These are phyloP conservation scores for Radiomyces spectabilis DNA, from an alignment of 192 early-diverging fungal genomes.

Conservation along the genomic window DNA sequence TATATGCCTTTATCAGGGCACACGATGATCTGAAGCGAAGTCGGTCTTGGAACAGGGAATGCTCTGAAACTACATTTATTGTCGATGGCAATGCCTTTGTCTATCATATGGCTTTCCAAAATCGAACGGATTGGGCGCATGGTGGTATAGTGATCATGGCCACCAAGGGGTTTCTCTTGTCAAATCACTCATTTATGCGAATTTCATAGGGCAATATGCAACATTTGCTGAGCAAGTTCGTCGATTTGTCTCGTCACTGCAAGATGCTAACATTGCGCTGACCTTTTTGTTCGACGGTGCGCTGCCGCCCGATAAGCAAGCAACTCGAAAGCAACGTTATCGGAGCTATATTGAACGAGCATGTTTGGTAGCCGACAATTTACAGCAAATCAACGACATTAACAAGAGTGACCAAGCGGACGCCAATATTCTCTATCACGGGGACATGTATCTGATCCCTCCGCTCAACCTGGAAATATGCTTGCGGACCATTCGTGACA, in stretches of 20 bases:
- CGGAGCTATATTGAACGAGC: slow-evolving; percentile 33
- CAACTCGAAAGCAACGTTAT: slow-evolving; percentile 32
- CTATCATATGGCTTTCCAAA: slow-evolving; percentile 31
- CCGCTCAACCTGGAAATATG: slow-evolving; percentile 37
- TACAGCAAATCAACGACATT: slow-evolving; percentile 16
- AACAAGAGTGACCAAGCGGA: slow-evolving; percentile 5
- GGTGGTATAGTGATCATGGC: slow-evolving; percentile 21
- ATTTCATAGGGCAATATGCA: slow-evolving; percentile 25
- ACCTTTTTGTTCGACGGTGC: slow-evolving; percentile 43
- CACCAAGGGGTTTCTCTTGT: no score
- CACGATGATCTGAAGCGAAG: slow-evolving; percentile 1
- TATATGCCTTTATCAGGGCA: slow-evolving; percentile 10
- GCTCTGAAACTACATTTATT: slow-evolving; percentile 21
- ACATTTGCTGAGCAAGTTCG: slow-evolving; percentile 24
- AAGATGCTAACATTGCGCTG: slow-evolving; percentile 21
- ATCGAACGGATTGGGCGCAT: slow-evolving; percentile 38
- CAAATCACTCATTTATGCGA: neutral
- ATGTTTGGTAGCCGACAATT: slow-evolving; percentile 12
- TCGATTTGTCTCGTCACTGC: slow-evolving; percentile 18
- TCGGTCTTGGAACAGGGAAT: neutral
- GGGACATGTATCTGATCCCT: slow-evolving; percentile 37
- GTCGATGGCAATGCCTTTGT: slow-evolving; percentile 47
- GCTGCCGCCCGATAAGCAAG: slow-evolving; percentile 31
- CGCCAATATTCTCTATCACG: no score
- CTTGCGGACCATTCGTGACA: slow-evolving; percentile 27